Percentiles rank a stretch among this genome's conserved stretches.
Evolutionary conservation across 495 filamentous ascomycete species (phyloP).

Genomic region (Aspergillus baeticus): DNA sequence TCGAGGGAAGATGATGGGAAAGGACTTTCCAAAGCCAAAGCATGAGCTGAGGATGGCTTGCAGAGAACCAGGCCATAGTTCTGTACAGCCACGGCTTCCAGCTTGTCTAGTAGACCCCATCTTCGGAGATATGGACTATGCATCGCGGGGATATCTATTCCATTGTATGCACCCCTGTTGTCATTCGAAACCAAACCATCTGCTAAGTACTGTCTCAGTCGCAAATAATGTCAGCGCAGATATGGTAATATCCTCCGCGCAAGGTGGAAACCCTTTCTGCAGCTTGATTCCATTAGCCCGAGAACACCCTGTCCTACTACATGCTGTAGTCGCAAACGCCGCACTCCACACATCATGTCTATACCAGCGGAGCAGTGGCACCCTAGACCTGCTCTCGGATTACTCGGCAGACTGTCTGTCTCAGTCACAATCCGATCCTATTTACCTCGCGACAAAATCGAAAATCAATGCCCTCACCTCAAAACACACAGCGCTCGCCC

Average conservation of each 20-base stretch:
- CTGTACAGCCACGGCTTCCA: too few species aligned
- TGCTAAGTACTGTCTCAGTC: background rate
- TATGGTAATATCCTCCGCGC: background rate
- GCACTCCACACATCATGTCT: constrained; percentile 5
- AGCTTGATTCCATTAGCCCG: background rate
- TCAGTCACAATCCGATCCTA: too few species aligned
- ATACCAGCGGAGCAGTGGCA: background rate
- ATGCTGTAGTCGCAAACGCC: constrained; percentile 10
- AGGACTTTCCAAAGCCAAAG: background rate
- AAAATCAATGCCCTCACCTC: constrained; percentile 1
- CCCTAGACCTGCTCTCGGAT: background rate
- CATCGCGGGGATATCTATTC: constrained; percentile 1
- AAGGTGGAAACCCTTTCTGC: constrained; percentile 1
- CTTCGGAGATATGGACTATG: background rate
- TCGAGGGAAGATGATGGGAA: constrained; percentile 15
- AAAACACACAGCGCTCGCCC: constrained; percentile 8
- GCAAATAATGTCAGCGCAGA: background rate
- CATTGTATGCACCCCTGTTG: constrained; percentile 2
- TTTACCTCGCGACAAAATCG: background rate
- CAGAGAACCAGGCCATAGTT: too few species aligned
- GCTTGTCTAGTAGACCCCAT: background rate
- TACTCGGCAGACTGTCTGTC: too few species aligned
- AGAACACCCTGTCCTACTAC: constrained; percentile 5
- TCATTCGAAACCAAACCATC: background rate
- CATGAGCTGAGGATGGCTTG: background rate